Evolutionary conservation across 257 asterid genomes (phyloP).

Genomic region (Scutellaria baicalensis): DNA sequence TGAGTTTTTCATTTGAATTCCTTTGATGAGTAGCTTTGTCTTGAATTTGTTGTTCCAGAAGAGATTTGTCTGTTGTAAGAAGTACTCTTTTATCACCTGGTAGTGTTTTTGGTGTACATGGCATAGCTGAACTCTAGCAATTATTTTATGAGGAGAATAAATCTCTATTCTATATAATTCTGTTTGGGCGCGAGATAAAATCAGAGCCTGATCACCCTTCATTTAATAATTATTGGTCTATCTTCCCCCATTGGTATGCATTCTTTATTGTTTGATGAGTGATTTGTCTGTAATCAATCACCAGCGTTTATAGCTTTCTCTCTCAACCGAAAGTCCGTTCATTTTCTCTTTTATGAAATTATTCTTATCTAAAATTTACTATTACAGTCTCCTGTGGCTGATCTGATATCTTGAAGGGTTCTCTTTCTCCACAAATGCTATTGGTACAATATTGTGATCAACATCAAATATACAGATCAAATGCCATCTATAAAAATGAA

Average conservation of each 20-base stretch:
- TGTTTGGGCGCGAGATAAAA: not conserved
- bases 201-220: not conserved
- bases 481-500: conserved; percentile 95
- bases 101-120: not conserved
- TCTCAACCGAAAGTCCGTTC: not conserved
- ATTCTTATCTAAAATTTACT: not conserved
- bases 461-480: conserved; percentile 34
- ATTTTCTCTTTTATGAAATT: not conserved
- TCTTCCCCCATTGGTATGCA: not conserved
- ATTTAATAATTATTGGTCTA: not conserved
- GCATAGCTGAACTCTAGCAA: not conserved
- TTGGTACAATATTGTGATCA: conserved; percentile 28
- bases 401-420: conserved; percentile 27
- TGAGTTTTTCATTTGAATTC: not conserved
- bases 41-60: not conserved
- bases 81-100: not conserved
- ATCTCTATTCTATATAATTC: not conserved
- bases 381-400: conserved; percentile 37
- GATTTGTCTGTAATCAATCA: not conserved
- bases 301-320: not conserved
- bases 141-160: not conserved
- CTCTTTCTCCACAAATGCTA: conserved; percentile 33
- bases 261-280: not conserved
- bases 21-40: not conserved
- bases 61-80: not conserved